Percentiles rank a stretch among this genome's conserved stretches.
Conservation (phyloP, 345 rosid species). For the Rhodomyrtus tomentosa region DNA sequence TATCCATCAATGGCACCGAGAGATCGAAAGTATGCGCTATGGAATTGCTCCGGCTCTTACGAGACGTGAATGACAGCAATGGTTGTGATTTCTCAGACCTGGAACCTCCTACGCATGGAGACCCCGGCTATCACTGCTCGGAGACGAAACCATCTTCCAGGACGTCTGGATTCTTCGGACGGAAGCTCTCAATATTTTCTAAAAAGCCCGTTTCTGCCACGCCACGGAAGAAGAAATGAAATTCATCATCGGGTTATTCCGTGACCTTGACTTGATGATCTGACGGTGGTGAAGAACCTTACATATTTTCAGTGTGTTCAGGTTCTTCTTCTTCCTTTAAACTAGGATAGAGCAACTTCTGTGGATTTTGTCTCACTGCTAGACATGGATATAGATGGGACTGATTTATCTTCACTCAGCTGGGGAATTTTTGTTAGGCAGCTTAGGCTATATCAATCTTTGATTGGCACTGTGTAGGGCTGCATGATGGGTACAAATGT, state of each 20-base stretch:
- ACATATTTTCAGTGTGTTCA: neutral
- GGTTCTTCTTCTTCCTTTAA: neutral
- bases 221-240: slow-evolving; percentile 26
- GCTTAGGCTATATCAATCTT: neutral
- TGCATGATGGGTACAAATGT: neutral
- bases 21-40: slow-evolving; percentile 42
- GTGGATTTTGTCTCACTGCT: neutral
- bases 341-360: neutral
- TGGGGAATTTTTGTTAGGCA: neutral
- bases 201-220: neutral
- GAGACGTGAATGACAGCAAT: slow-evolving; percentile 12
- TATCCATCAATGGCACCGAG: slow-evolving; percentile 55
- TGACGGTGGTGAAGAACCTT: neutral
- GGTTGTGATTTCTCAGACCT: slow-evolving; percentile 5
- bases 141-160: slow-evolving; percentile 24
- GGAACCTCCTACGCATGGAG: neutral
- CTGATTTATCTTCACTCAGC: neutral
- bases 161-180: slow-evolving; percentile 22
- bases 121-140: neutral
- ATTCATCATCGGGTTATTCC: neutral
- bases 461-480: neutral
- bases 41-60: slow-evolving; percentile 61
- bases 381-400: neutral
- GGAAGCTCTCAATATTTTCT: neutral
- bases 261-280: neutral